phyloP scores from a whole-genome alignment of 1,284 basidiomycete genomes.

The Cutaneotrichosporon dermatis region DNA sequence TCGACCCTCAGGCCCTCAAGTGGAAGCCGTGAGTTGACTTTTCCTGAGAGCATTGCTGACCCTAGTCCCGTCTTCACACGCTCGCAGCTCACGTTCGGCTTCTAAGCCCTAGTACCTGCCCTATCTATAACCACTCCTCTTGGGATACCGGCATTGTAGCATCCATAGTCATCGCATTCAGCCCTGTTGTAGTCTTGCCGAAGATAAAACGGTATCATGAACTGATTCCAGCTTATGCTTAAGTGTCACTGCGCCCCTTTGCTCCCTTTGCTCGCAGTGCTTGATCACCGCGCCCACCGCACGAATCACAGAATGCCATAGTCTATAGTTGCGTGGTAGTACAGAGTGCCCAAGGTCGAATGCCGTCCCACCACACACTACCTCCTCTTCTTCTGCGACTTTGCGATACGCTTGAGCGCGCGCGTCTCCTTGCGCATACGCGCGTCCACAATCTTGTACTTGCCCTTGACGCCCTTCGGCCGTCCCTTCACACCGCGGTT shows the following conservation, averaged over 20 bases:
- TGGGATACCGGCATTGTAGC: conserved; percentile 5
- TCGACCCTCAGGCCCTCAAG: conserved; percentile 69
- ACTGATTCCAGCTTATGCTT: no score
- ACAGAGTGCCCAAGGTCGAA: not conserved
- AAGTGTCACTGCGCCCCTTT: no score
- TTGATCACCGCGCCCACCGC: no score
- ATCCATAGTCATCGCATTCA: not conserved
- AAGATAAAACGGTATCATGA: no score
- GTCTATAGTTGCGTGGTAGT: not conserved
- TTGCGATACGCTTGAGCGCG: conserved; percentile 42
- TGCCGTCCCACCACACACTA: conserved; percentile 1
- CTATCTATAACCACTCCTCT: not conserved
- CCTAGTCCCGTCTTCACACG: conserved; percentile 71
- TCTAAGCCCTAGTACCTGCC: conserved; percentile 48
- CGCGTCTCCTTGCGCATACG: conserved; percentile 47
- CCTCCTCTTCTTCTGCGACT: conserved; percentile 36
- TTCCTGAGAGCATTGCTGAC: not conserved
- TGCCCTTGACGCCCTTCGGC: conserved; percentile 92
- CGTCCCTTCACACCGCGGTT: conserved; percentile 88
- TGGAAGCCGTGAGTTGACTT: conserved; percentile 71
- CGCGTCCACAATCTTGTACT: conserved; percentile 83
- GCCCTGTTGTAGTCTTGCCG: not conserved
- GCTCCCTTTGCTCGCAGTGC: no score
- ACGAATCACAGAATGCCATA: not conserved
- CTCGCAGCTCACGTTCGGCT: conserved; percentile 83